These are phyloP conservation scores for Diaporthe ampelina DNA, from an alignment of 2,329 filamentous ascomycete species.

Conservation along the genomic window DNA sequence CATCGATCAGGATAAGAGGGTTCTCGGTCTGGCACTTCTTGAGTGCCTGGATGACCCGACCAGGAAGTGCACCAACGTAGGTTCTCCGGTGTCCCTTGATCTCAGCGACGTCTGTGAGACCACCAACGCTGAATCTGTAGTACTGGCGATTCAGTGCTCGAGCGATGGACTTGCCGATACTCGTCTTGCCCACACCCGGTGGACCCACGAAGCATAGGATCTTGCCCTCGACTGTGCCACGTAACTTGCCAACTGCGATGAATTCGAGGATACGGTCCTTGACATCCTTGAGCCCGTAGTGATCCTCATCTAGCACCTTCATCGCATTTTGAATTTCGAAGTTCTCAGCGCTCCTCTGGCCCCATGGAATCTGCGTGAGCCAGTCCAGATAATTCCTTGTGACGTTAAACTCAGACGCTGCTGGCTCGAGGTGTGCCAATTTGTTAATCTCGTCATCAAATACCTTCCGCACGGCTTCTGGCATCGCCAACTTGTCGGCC, in stretches of 20 bases:
- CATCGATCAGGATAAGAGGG: conserved; percentile 94
- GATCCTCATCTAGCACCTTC: conserved; percentile 93
- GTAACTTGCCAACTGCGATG: conserved; percentile 96
- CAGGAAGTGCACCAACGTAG: conserved; percentile 95
- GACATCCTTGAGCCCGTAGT: conserved; percentile 96
- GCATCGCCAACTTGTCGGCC: conserved; percentile 94
- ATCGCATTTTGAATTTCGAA: conserved; percentile 95
- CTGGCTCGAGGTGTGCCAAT: conserved; percentile 92
- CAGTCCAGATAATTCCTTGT: conserved; percentile 98
- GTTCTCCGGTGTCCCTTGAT: conserved; percentile 98
- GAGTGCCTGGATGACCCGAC: conserved; percentile 95
- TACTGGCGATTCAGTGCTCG: conserved; percentile 95
- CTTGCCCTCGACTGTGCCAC: conserved; percentile 97
- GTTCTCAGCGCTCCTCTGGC: conserved; percentile 93
- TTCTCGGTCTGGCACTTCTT: conserved; percentile 99
- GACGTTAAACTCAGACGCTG: conserved; percentile 98
- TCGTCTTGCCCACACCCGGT: conserved; percentile 97
- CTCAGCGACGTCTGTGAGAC: conserved; percentile 96
- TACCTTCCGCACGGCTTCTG: conserved; percentile 94
- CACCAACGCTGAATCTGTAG: conserved; percentile 98
- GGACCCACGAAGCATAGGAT: conserved; percentile 98
- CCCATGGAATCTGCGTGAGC: conserved; percentile 99
- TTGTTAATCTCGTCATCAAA: conserved; percentile 99
- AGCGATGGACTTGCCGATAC: conserved; percentile 98
- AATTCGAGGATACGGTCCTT: conserved; percentile 99